A percentile compares a stretch with the other conserved stretches of the same genome.
phyloP scores from a whole-genome alignment of 768 basidiomycete genomes.

The Russula sp. region DNA sequence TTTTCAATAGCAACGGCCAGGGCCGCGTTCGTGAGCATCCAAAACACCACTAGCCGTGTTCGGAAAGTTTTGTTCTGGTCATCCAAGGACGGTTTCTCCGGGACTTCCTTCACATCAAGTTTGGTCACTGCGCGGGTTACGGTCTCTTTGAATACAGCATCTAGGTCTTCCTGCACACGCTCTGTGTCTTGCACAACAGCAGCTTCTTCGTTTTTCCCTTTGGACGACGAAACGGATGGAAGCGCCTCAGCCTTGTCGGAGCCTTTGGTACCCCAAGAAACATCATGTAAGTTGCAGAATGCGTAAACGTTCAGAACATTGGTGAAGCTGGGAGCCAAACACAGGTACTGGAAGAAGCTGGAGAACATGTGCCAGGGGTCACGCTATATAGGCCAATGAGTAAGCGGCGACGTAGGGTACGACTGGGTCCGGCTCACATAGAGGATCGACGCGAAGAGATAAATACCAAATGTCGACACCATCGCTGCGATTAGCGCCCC shows the following conservation, averaged over 20 bases:
- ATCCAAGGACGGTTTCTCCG: constrained; percentile 80
- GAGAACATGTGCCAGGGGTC: constrained; percentile 99
- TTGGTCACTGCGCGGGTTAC: constrained; percentile 83
- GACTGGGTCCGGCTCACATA: constrained; percentile 50
- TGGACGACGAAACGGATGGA: constrained; percentile 83
- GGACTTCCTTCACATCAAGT: constrained; percentile 53
- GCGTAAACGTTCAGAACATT: constrained; percentile 96
- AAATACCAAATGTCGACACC: constrained; percentile 86
- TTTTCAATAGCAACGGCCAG: constrained; percentile 74
- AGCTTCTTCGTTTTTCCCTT: constrained; percentile 63
- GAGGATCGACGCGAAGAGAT: constrained; percentile 76
- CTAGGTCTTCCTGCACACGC: constrained; percentile 81
- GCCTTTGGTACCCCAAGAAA: constrained; percentile 96
- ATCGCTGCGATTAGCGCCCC: constrained; percentile 83
- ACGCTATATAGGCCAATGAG: constrained; percentile 43
- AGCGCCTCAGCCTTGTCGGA: constrained; percentile 91
- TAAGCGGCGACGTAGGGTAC: not conserved
- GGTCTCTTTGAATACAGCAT: constrained; percentile 86
- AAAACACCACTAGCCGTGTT: constrained; percentile 75
- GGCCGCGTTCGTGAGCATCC: constrained; percentile 71
- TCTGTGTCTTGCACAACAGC: constrained; percentile 84
- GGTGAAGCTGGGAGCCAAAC: constrained; percentile 87
- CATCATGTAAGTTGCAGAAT: constrained; percentile 94
- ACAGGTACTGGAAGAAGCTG: constrained; percentile 87
- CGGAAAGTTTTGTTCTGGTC: constrained; percentile 92